phyloP scores from a whole-genome alignment of 1,284 basidiomycete species.

The Apiotrichum montevideense region DNA sequence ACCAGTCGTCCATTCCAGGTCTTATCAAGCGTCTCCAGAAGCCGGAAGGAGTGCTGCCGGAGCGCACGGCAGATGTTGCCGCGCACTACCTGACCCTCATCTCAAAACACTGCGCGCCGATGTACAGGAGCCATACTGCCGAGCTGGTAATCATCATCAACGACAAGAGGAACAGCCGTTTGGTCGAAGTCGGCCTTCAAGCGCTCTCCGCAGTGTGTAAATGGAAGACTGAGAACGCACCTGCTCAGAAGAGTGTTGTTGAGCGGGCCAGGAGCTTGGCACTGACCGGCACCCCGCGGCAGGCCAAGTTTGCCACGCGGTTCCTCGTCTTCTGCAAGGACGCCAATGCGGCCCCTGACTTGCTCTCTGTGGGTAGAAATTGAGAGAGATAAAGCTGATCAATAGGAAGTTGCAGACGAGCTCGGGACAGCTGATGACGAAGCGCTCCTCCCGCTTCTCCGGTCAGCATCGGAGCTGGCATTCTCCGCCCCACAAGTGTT shows the following conservation, averaged over 20 bases:
- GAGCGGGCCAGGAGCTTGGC: constrained; percentile 63
- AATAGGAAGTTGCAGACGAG: constrained; percentile 47
- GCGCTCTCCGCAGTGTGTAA: constrained; percentile 64
- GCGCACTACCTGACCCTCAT: constrained; percentile 51
- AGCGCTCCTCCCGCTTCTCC: constrained; percentile 60
- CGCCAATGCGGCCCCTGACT: constrained; percentile 52
- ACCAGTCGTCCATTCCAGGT: constrained; percentile 75
- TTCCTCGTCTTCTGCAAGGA: constrained; percentile 61
- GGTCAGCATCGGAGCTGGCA: constrained; percentile 69
- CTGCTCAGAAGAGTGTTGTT: constrained; percentile 59
- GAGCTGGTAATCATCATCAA: constrained; percentile 67
- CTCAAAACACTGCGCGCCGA: constrained; percentile 68
- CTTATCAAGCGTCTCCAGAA: constrained; percentile 59
- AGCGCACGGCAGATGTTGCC: constrained; percentile 23
- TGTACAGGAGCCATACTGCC: constrained; percentile 67
- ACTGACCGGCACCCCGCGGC: constrained; percentile 57
- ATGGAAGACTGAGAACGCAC: constrained; percentile 55
- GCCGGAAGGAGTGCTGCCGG: constrained; percentile 9
- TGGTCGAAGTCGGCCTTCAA: constrained; percentile 67
- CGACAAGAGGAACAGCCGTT: constrained; percentile 56
- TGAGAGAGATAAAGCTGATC: neutral
- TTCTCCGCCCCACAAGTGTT: constrained; percentile 64
- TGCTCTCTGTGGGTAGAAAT: constrained; percentile 59
- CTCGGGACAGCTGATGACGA: constrained; percentile 55
- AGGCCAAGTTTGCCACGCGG: constrained; percentile 83